phyloP scores from a whole-genome alignment of 2,329 filamentous ascomycete species.

The Penicillium corylophilum region DNA sequence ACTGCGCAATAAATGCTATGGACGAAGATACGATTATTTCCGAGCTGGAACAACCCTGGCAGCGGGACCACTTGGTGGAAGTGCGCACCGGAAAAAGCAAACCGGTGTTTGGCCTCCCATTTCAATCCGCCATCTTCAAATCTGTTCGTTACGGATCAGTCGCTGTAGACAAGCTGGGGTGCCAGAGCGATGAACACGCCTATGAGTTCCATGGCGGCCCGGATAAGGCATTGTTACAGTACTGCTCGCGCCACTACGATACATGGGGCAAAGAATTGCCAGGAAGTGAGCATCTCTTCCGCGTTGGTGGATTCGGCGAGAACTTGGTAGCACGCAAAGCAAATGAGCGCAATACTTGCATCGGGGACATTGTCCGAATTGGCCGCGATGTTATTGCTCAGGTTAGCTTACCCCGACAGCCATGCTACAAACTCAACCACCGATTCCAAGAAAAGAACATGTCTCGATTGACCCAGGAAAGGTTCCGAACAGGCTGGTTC shows the following conservation, averaged over 20 bases:
- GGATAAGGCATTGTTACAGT: conserved; percentile 64
- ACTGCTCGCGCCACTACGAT: conserved; percentile 60
- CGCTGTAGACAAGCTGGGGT: conserved; percentile 1
- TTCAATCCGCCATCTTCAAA: conserved; percentile 6
- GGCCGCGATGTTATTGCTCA: conserved; percentile 54
- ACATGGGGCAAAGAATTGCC: conserved; percentile 57
- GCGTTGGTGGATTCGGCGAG: conserved; percentile 7
- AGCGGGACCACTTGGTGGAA: not conserved
- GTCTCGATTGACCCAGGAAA: conserved; percentile 51
- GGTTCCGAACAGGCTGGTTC: conserved; percentile 64
- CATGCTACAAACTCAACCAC: conserved; percentile 69
- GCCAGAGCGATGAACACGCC: conserved; percentile 7
- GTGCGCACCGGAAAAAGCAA: conserved; percentile 4
- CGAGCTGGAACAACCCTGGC: conserved; percentile 1
- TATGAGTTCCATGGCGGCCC: conserved; percentile 58
- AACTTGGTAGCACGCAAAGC: conserved; percentile 2
- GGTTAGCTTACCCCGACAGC: conserved; percentile 61
- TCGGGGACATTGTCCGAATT: conserved; percentile 61
- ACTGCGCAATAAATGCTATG: not conserved
- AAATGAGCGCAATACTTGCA: conserved; percentile 65
- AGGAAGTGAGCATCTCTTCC: conserved; percentile 42
- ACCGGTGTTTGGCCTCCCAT: conserved; percentile 4
- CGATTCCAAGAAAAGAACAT: conserved; percentile 63
- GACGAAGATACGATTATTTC: not conserved
- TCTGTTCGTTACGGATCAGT: not conserved